phyloP scores from a whole-genome alignment of 1,139 yeast genomes.

The Yamadazyma pseudoaaseri region DNA sequence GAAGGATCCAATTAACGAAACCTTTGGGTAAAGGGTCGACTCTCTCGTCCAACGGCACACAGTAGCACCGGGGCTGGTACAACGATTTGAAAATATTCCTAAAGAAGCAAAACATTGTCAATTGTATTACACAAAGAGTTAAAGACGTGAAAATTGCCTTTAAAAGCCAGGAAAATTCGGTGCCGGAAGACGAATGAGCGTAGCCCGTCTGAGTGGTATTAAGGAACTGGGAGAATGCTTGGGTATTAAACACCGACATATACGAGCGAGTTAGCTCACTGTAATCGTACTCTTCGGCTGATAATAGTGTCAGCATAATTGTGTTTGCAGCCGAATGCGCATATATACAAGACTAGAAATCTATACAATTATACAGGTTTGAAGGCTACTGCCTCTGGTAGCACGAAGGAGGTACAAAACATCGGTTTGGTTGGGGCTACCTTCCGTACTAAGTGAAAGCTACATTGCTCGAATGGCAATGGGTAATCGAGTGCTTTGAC shows the following conservation, averaged over 20 bases:
- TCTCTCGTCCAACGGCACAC: slow-evolving; percentile 37
- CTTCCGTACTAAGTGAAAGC: slow-evolving; percentile 81
- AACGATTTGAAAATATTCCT: slow-evolving; percentile 45
- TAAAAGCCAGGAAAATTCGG: slow-evolving; percentile 37
- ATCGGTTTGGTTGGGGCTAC: slow-evolving; percentile 97
- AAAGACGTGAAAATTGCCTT: slow-evolving; percentile 53
- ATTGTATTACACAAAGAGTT: slow-evolving; percentile 50
- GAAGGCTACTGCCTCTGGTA: slow-evolving; percentile 81
- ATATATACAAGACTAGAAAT: background rate
- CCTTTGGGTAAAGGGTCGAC: slow-evolving; percentile 39
- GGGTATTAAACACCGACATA: slow-evolving; percentile 27
- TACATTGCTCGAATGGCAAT: slow-evolving; percentile 45
- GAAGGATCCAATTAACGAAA: slow-evolving; percentile 48
- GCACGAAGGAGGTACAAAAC: slow-evolving; percentile 80
- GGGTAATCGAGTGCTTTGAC: slow-evolving; percentile 50
- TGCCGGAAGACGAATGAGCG: slow-evolving; percentile 45
- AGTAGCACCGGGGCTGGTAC: slow-evolving; percentile 57
- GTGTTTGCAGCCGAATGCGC: slow-evolving; percentile 2
- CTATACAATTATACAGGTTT: slow-evolving; percentile 15
- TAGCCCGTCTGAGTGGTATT: slow-evolving; percentile 59
- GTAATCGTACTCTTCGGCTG: slow-evolving; percentile 22
- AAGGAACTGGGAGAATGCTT: slow-evolving; percentile 37
- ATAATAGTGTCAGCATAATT: slow-evolving; percentile 20
- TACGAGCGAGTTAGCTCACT: slow-evolving; percentile 24
- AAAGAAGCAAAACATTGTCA: slow-evolving; percentile 51